phyloP scores from a whole-genome alignment of 768 basidiomycete genomes.

The Chiua virens region DNA sequence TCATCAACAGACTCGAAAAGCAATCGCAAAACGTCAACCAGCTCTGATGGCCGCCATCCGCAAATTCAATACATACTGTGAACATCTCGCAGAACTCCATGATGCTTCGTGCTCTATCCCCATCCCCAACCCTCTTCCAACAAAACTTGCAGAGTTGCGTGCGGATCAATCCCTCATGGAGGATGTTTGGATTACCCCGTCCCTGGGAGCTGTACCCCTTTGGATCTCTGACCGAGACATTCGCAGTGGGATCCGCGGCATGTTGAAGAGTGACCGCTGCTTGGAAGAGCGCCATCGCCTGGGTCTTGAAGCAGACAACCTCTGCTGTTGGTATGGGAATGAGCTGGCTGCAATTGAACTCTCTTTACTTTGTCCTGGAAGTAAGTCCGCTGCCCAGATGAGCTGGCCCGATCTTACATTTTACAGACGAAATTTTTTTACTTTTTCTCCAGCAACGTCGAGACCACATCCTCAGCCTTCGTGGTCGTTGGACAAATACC shows the following conservation, averaged over 20 bases:
- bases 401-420: no score
- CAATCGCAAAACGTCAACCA: neutral
- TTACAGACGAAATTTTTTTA: no score
- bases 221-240: slow-evolving; percentile 1
- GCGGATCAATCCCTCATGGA: slow-evolving; percentile 30
- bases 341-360: slow-evolving; percentile 30
- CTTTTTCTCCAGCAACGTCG: no score
- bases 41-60: neutral
- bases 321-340: slow-evolving; percentile 34
- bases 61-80: slow-evolving; percentile 33
- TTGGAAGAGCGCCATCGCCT: neutral
- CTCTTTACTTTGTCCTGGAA: slow-evolving; percentile 2
- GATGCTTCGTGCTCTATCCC: slow-evolving; percentile 29
- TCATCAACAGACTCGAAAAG: neutral
- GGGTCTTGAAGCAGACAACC: slow-evolving; percentile 21
- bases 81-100: slow-evolving; percentile 15
- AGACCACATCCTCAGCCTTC: no score
- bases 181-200: slow-evolving; percentile 23
- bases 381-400: slow-evolving; percentile 6
- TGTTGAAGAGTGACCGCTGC: neutral
- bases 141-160: slow-evolving; percentile 20
- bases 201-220: fast-evolving
- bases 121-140: slow-evolving; percentile 33
- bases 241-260: neutral
- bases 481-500: no score